Evolutionary conservation across 106 monocot species (phyloP).

Genomic region (Dactylorhiza incarnata): DNA sequence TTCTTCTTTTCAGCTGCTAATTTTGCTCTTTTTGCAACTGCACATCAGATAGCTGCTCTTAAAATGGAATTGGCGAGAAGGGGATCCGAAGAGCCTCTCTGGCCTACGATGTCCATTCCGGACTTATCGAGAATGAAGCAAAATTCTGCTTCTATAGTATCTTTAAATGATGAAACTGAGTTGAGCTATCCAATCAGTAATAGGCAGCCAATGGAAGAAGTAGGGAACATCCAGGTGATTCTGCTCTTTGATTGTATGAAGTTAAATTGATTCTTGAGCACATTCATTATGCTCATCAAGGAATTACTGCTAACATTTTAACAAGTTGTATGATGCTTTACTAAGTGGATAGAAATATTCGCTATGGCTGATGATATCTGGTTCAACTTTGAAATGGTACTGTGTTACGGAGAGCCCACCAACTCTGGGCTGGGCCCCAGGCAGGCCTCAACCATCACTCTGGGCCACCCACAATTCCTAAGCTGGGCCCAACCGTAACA

Average conservation of each 20-base stretch:
- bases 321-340: background rate
- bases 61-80: background rate
- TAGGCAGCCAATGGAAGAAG: slow-evolving; percentile 45
- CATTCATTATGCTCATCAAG: background rate
- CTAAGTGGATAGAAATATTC: background rate
- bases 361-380: background rate
- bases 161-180: background rate
- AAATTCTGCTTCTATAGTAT: background rate
- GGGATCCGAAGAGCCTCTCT: background rate
- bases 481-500: too few species aligned
- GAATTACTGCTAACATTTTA: background rate
- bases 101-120: slow-evolving; percentile 5
- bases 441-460: too few species aligned
- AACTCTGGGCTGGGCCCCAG: too few species aligned
- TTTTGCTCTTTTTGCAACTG: background rate
- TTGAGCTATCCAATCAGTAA: slow-evolving; percentile 3
- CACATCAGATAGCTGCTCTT: slow-evolving; percentile 2
- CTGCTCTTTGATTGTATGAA: background rate
- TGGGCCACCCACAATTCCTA: too few species aligned
- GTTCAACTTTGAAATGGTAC: background rate
- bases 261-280: background rate
- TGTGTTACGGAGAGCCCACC: too few species aligned
- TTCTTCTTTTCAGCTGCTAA: background rate
- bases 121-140: background rate
- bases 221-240: slow-evolving; percentile 45